Conservation (phyloP, 2,329 filamentous ascomycete genomes). For the Davidsoniella neocaledoniae region DNA sequence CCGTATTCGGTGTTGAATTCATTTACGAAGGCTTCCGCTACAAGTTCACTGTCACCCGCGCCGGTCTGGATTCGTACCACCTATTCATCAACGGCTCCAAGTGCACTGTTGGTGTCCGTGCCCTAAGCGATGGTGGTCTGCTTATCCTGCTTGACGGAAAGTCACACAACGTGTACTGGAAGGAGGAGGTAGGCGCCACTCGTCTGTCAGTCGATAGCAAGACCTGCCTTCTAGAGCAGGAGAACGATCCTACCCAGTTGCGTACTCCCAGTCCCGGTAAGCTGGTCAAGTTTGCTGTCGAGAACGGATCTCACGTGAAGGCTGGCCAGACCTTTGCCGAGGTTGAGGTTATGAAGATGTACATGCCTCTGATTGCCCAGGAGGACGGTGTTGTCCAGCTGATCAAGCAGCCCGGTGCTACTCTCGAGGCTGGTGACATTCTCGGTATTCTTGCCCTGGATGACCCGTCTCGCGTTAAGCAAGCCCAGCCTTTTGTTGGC, state of each 20-base stretch:
- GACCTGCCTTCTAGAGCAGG: constrained; percentile 93
- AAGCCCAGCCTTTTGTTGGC: constrained; percentile 82
- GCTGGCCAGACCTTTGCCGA: constrained; percentile 90
- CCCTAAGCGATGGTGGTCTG: constrained; percentile 84
- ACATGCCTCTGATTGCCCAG: constrained; percentile 91
- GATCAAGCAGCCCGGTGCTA: constrained; percentile 98
- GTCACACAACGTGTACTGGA: constrained; percentile 99
- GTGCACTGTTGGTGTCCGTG: constrained; percentile 80
- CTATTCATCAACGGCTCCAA: constrained; percentile 98
- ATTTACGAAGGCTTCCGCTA: constrained; percentile 95
- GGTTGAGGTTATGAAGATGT: constrained; percentile 99
- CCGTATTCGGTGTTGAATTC: constrained; percentile 93
- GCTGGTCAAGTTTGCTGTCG: constrained; percentile 92
- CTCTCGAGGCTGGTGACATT: constrained; percentile 92
- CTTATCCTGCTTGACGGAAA: constrained; percentile 79
- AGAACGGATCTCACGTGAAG: constrained; percentile 84
- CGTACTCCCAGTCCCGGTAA: constrained; percentile 91
- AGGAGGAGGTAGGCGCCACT: constrained; percentile 92
- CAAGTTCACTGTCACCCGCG: constrained; percentile 94
- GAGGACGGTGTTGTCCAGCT: constrained; percentile 94
- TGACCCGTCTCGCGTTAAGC: constrained; percentile 90
- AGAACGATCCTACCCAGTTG: constrained; percentile 96
- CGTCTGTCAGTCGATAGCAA: constrained; percentile 94
- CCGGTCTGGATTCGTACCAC: constrained; percentile 85
- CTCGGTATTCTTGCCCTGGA: constrained; percentile 93